A percentile compares a stretch with the other conserved stretches of the same genome.
Conservation (phyloP, 129 eudicot genomes). For the Rutidosis leptorrhynchoides region DNA sequence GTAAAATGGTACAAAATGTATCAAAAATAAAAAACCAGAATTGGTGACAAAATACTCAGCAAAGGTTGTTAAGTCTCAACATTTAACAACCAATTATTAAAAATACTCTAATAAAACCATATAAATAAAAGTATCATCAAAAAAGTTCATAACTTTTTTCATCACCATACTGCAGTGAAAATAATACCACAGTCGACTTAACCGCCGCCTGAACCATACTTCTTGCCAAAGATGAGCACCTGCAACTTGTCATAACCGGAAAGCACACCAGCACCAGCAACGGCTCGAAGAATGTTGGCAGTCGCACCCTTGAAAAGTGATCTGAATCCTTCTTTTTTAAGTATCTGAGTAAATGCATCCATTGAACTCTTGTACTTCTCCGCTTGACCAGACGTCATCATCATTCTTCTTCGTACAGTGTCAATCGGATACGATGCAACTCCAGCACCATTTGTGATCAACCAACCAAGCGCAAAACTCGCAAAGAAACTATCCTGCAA, state of each 20-base stretch:
- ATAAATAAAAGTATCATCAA: background rate
- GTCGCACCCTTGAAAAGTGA: conserved; percentile 70
- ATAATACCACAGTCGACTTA: background rate
- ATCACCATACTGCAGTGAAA: conserved; percentile 11
- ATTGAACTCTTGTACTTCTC: conserved; percentile 64
- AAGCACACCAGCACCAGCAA: conserved; percentile 71
- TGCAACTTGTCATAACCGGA: conserved; percentile 71
- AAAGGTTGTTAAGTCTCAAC: background rate
- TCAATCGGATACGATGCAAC: conserved; percentile 71
- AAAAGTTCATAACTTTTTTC: background rate
- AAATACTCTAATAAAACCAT: conserved; percentile 6
- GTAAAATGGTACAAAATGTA: conserved; percentile 9
- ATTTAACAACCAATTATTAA: conserved; percentile 32
- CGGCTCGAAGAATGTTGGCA: conserved; percentile 65
- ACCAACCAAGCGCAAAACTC: conserved; percentile 68
- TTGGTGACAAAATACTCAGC: background rate
- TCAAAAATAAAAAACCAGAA: conserved; percentile 11
- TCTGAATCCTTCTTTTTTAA: conserved; percentile 54
- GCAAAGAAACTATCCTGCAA: conserved; percentile 67
- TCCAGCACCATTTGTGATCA: conserved; percentile 66
- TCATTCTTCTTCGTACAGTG: conserved; percentile 75
- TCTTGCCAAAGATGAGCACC: conserved; percentile 57
- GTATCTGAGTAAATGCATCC: conserved; percentile 53
- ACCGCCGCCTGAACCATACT: conserved; percentile 70
- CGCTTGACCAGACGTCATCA: conserved; percentile 86